Evolutionary conservation across 164 flowering plant species (phyloP), one percentile per base, ranked within the genome.

Genomic region (Echeveria elegans): DNA sequence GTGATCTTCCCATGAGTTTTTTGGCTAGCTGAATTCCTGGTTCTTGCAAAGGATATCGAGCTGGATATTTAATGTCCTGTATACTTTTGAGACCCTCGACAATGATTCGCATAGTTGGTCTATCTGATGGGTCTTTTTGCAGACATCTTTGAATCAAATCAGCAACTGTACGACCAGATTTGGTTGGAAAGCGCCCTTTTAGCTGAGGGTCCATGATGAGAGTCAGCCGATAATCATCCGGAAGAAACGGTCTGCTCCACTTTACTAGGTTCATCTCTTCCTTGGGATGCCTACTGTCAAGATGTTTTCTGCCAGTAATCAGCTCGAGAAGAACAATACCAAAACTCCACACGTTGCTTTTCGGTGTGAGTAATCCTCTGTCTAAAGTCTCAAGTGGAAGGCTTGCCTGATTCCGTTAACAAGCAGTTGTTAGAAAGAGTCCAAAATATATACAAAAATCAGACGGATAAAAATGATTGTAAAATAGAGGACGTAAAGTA

Each of bases 301-400:
- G 82, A 73, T 89, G 87, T 77, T 75, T 88, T 67, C 94, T 74
- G 37, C 99, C 99, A 8, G 99, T 94, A 0, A 91, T 87, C 34
- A 94, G 67, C 70, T 94, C 99, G n/a, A 94, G 90, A 66, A 94
- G 92, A 66, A 91, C 83, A 32, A 91, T 80, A 4, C 96, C 97
- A 63, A 88, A 91, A 70, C 97, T 84, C 87, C 89, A 94, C 1
- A 89, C 99, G 48, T 94, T 91, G 83, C 96, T 94, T 79, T 91
- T 94, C 18, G 99, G 97, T 4, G 99, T 91, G n/a, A 94, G 85
- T 68, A 86, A 40, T 70, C 97, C 98, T 72, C 79, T 83, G 76
- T 94, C 98, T 29, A 85, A 41, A 18, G 97, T 91, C 81, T 94
- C 98, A 61, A 82, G 84, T 9, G 47, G 47, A 11, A 43, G 47